Percentiles rank a stretch among this genome's conserved stretches.
These are phyloP conservation scores for Saccharomycopsis phalli DNA, from an alignment of 1,139 yeast genomes.

Conservation along the genomic window DNA sequence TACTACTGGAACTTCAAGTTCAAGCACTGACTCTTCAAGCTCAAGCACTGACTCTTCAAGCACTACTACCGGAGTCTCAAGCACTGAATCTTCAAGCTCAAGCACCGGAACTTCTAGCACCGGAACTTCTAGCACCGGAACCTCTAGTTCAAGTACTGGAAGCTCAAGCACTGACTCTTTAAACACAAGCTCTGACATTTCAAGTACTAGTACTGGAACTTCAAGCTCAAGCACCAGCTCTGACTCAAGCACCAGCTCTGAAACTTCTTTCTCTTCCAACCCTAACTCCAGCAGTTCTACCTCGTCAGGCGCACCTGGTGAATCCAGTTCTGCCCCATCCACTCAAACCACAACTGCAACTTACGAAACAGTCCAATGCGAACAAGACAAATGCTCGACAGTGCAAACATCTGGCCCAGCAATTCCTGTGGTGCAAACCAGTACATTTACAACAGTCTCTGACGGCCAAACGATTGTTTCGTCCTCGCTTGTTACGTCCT, in stretches of 20 bases:
- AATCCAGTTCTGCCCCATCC: background rate
- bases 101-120: constrained; percentile 3
- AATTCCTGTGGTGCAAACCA: too few species aligned
- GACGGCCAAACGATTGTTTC: too few species aligned
- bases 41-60: background rate
- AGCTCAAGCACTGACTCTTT: constrained; percentile 1
- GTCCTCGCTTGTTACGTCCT: background rate
- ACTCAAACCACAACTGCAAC: background rate
- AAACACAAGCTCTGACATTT: background rate
- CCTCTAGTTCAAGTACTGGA: constrained; percentile 2
- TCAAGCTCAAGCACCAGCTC: background rate
- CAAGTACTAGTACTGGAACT: background rate
- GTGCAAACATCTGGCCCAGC: too few species aligned
- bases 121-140: constrained; percentile 7
- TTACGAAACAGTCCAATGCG: too few species aligned
- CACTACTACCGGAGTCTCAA: background rate
- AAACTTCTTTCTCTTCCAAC: background rate
- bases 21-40: constrained; percentile 3
- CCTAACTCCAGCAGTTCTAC: background rate
- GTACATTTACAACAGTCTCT: too few species aligned
- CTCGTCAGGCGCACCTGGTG: background rate
- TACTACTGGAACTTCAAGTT: background rate
- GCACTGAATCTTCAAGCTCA: background rate
- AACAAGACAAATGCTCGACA: too few species aligned
- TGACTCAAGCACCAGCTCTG: background rate